phyloP scores from a whole-genome alignment of 352 stramenopile genomes.

The Aphanomyces astaci region DNA sequence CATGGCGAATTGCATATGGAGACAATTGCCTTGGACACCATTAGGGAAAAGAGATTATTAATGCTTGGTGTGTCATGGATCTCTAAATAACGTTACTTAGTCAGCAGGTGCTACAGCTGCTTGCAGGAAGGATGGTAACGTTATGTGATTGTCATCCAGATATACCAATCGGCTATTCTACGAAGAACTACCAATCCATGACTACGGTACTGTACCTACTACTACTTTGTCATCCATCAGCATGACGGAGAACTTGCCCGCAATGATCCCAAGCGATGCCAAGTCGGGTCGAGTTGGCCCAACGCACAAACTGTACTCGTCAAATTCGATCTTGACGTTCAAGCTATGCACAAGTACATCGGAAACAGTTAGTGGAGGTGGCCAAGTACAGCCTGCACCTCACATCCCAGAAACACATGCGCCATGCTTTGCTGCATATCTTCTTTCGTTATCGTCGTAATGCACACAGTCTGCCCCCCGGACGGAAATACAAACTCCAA shows the following conservation, averaged over 20 bases:
- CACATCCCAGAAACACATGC: constrained; percentile 29
- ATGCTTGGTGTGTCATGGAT: background rate
- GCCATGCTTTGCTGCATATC: constrained; percentile 28
- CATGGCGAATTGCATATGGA: too few species aligned
- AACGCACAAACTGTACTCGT: constrained; percentile 23
- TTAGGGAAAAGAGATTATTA: background rate
- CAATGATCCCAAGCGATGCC: background rate
- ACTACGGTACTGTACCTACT: background rate
- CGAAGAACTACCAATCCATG: too few species aligned
- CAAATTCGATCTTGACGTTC: constrained; percentile 27
- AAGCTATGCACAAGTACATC: constrained; percentile 27
- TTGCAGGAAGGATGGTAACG: too few species aligned
- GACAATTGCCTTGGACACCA: too few species aligned
- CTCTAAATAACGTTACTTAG: background rate
- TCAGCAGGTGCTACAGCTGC: too few species aligned
- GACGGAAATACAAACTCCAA: constrained; percentile 30
- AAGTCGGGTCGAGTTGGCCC: background rate
- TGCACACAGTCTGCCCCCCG: constrained; percentile 25
- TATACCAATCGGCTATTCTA: too few species aligned
- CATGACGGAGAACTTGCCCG: background rate
- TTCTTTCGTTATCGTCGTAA: constrained; percentile 29
- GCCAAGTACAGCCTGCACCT: constrained; percentile 25
- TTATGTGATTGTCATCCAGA: too few species aligned
- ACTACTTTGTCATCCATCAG: background rate
- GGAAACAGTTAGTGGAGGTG: constrained; percentile 23